Base-by-base conservation (phyloP, 106 monocot genomes). In the Alisma plantagoaquatica region DNA sequence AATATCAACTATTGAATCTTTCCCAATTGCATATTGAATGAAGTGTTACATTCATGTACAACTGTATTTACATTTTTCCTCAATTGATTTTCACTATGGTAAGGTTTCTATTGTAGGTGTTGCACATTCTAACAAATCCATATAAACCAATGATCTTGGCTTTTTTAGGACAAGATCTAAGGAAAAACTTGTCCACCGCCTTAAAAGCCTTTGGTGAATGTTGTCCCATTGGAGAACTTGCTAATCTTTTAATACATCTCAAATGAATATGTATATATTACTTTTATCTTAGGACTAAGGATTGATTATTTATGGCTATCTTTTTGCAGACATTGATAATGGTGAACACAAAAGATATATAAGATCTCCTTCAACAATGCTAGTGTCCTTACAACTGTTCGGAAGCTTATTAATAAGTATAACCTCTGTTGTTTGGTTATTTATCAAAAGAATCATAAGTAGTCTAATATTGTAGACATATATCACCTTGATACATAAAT, bases 91-190 rank as follows among this genome's bases (percentile, higher is more conserved):
- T n/a, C n/a, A n/a, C n/a, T n/a, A n/a, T n/a, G n/a, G n/a, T n/a
- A n/a, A n/a, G n/a, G n/a, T 51, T 10, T 17, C 17, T 15, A 31
- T 54, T 54, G 24, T 54, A 90, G 89, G 76, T 84, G 31, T 65
- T 80, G 74, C 66, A 84, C 9, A 84, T 91, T 66, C 61, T 91
- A 55, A 77, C 84, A 41, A 91, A 91, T 58, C 90, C 90, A 58
- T 84, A 91, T 71, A 91, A 91, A 62, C 90, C 90, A 19, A 91
- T 84, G 80, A 91, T 91, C 30, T 47, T 91, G 66, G 84, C 90
- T 7, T 46, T 90, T 42, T 91, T 84, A 27, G 64, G 84, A 31
- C 90, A 83, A 23, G 90, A 91, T 20, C 90, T 84, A 0, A 91
- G 84, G 44, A 91, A 91, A 77, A 91, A 91, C 47, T 77, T 91